These are phyloP conservation scores for Trypanosoma congolense DNA, from an alignment of 208 protist species.

Conservation along the genomic window DNA sequence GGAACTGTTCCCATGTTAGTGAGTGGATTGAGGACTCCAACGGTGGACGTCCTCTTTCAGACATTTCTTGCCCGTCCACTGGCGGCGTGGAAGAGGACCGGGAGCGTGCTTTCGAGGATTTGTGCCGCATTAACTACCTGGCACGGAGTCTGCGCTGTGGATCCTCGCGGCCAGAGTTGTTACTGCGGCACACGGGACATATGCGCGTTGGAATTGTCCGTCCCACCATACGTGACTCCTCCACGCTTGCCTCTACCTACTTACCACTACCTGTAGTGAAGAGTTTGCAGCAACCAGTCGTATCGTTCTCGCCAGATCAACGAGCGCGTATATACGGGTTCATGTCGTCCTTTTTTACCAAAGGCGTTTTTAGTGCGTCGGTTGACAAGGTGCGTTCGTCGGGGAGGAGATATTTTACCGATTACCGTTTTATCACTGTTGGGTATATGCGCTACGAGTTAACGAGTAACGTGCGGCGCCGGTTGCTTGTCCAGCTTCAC, in stretches of 20 bases:
- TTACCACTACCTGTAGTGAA: slow-evolving; percentile 17
- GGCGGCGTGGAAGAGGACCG: slow-evolving; percentile 21
- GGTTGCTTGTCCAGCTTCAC: slow-evolving; percentile 40
- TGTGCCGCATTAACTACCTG: slow-evolving; percentile 42
- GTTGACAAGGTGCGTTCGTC: slow-evolving; percentile 37
- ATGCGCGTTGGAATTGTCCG: slow-evolving; percentile 38
- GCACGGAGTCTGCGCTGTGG: slow-evolving; percentile 28
- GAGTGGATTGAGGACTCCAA: slow-evolving; percentile 7
- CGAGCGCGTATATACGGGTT: slow-evolving; percentile 21
- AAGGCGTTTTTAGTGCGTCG: slow-evolving; percentile 36
- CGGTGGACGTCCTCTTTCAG: neutral
- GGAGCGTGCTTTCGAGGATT: slow-evolving; percentile 25
- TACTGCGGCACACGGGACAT: slow-evolving; percentile 13
- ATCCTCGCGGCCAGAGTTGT: slow-evolving; percentile 42
- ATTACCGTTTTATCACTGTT: slow-evolving; percentile 42
- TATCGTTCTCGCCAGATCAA: slow-evolving; percentile 19
- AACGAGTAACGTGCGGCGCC: slow-evolving; percentile 46
- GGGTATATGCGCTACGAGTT: slow-evolving; percentile 60
- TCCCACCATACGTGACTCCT: slow-evolving; percentile 37
- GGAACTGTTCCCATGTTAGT: slow-evolving; percentile 7
- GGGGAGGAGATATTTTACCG: slow-evolving; percentile 37
- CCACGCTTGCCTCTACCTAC: slow-evolving; percentile 29
- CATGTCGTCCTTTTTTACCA: slow-evolving; percentile 32
- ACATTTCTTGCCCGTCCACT: neutral
- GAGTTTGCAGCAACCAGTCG: slow-evolving; percentile 10